Evolutionary conservation across 73 alveolate species (phyloP), one percentile per base, ranked within the genome.

Genomic region (Paraurostyla sp.): DNA sequence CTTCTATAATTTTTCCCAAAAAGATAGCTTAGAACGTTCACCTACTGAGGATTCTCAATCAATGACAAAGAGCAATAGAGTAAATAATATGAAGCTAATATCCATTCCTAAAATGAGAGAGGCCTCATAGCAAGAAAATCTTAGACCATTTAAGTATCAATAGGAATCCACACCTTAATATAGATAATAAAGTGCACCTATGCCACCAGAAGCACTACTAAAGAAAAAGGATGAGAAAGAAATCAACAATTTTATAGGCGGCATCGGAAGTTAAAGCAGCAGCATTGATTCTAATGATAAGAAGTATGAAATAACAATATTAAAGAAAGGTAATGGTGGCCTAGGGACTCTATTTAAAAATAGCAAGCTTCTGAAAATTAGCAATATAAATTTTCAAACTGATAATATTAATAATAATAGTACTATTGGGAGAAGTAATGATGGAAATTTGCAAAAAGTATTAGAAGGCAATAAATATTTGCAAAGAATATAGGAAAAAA

Each of bases 141-240:
- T 65, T 32, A 32, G 82, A 7, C 82, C 82, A 7, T 38, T 38
- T 38, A 65, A 65, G 36, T 65, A 65, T 65, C 36, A 65, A 40
- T n/a, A n/a, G n/a, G 60, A 38, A 22, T 4, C 40, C 7, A 65
- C 6, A 4, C 54, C 40, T 15, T 22, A 65, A 22, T 22, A 22
- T n/a, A 2, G 82, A 36, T 65, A 65, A 22, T 40, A 65, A 65
- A 65, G 82, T 65, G 82, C 82, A 38, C 82, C 82, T 15, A 65
- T 65, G 82, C 82, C 82, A 6, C 82, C 82, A 6, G 82, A 65
- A 22, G 82, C 82, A 6, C 9, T 65, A 15, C 38, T 65, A 38
- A 65, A 65, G 58, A 65, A 65, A 38, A 65, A 65, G 41, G 82
- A 65, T 38, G 82, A 65, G 41, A 65, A 38, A 38, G 82, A 65